Conservation (phyloP, 2,329 filamentous ascomycete species). For the Colletotrichum viniferum region DNA sequence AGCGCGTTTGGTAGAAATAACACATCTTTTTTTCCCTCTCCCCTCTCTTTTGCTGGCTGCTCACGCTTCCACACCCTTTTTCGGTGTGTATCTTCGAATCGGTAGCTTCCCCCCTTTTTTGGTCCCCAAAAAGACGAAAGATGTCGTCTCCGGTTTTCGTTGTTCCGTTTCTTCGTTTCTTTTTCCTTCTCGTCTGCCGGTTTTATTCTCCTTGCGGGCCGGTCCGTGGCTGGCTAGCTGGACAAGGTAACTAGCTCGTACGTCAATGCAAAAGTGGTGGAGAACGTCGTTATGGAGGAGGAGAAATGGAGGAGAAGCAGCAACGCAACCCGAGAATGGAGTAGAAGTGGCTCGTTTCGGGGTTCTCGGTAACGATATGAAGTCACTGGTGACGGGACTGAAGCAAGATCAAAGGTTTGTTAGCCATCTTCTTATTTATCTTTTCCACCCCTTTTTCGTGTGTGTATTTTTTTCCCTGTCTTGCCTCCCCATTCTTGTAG, state of each 20-base stretch:
- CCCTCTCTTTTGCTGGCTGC: not conserved
- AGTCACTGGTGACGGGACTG: conserved; percentile 14
- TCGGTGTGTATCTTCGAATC: not conserved
- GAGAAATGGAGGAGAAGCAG: not conserved
- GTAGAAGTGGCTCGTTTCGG: conserved; percentile 19
- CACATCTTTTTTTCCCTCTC: conserved; percentile 67
- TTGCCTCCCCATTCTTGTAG: not conserved
- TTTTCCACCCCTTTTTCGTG: not conserved
- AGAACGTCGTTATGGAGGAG: not conserved
- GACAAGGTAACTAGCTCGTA: not conserved
- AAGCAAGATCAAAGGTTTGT: conserved; percentile 14
- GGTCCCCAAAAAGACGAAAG: not conserved
- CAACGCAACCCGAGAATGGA: conserved; percentile 6
- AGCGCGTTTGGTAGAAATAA: conserved; percentile 91
- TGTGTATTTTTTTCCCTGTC: not conserved
- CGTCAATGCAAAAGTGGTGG: conserved; percentile 1
- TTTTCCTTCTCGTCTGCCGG: not conserved
- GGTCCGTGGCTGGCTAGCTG: conserved; percentile 12
- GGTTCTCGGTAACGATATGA: conserved; percentile 12
- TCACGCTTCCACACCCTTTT: not conserved
- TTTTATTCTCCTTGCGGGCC: conserved; percentile 3
- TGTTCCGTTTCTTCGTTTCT: not conserved
- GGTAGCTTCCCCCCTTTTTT: not conserved
- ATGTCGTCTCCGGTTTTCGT: not conserved
- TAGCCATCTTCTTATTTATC: conserved; percentile 22